A percentile compares a stretch with the other conserved stretches of the same genome.
phyloP scores from a whole-genome alignment of 2,329 filamentous ascomycete species.

The Xylaria polymorpha region DNA sequence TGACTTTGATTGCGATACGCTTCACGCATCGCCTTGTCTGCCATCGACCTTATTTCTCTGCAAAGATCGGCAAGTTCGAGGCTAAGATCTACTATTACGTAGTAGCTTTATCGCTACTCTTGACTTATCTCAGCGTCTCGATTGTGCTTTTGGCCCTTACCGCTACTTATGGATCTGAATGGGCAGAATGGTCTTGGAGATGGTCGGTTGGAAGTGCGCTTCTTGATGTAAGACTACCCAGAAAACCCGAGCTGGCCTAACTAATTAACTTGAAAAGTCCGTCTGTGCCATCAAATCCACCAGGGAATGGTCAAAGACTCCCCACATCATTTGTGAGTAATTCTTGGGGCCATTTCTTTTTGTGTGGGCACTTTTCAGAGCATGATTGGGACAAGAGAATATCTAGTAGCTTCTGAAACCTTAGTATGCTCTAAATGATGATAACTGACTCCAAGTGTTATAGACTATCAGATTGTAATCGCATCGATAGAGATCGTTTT shows the following conservation, averaged over 20 bases:
- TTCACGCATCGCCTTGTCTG: constrained; percentile 8
- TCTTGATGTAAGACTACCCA: constrained; percentile 26
- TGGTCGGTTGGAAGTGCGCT: constrained; percentile 23
- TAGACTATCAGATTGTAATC: not conserved
- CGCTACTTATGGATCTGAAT: not conserved
- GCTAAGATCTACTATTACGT: constrained; percentile 7
- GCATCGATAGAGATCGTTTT: constrained; percentile 7
- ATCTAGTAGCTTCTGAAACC: too few relatives aligned
- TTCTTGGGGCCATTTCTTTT: too few relatives aligned
- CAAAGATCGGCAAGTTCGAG: not conserved
- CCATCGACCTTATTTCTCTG: not conserved
- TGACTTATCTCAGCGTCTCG: constrained; percentile 1
- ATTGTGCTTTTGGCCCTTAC: constrained; percentile 2
- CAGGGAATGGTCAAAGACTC: not conserved
- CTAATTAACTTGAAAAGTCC: constrained; percentile 20
- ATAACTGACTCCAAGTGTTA: too few relatives aligned
- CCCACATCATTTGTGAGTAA: not conserved
- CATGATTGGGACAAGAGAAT: too few relatives aligned
- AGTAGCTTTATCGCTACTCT: not conserved
- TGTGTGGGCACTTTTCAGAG: too few relatives aligned
- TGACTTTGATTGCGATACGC: not conserved
- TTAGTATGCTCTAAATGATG: too few relatives aligned
- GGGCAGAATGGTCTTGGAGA: constrained; percentile 32
- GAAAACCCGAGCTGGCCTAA: not conserved
- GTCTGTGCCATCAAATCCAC: constrained; percentile 15